Base-by-base conservation (phyloP, 2,329 filamentous ascomycete genomes). In the Cladophialophora exuberans region DNA sequence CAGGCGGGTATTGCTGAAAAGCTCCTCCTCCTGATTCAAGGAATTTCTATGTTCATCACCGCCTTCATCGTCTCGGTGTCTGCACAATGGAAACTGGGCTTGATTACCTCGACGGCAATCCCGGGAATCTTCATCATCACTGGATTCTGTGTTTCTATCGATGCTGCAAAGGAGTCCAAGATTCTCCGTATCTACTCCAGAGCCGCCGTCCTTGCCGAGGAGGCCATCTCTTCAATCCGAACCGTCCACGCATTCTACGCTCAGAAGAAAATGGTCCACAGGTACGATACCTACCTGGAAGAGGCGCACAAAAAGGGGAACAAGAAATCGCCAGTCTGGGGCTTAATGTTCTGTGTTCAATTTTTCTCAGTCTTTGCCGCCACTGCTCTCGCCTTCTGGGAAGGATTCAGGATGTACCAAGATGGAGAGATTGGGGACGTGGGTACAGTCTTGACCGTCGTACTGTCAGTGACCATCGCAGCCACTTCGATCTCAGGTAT, bases 331-430 rank as follows among this genome's bases (percentile, higher is more conserved):
- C 67, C 70, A 0, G 68, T 69, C 20, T 78, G 72, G 57, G 75
- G 72, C 2, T 62, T 77, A 1, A 52, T 78, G 4, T 77, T 76
- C 58, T 74, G 70, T 1, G 65, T 62, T 0, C 69, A 77, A 56
- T 75, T 54, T 60, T 86, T 86, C 72, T 85, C 84, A 65, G 78
- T 84, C 63, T 80, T 85, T 39, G 83, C 81, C 0, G 83, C 83
- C 17, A 85, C 84, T 67, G 83, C 82, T 2, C 72, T 86, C 10
- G 79, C 78, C 25, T 76, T 84, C 56, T 73, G 66, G 68, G 65
- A 69, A 49, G 70, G 65, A 2, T 60, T 69, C 43, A 43, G 60
- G 18, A 67, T 70, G 66, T 62, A 64, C 42, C 54, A 61, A 11
- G 62, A 58, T 18, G 66, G 66, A 9, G 68, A 71, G 35, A 54